Evolutionary conservation across 495 filamentous ascomycete species (phyloP).

Genomic region (Penicillium maclennaniae): DNA sequence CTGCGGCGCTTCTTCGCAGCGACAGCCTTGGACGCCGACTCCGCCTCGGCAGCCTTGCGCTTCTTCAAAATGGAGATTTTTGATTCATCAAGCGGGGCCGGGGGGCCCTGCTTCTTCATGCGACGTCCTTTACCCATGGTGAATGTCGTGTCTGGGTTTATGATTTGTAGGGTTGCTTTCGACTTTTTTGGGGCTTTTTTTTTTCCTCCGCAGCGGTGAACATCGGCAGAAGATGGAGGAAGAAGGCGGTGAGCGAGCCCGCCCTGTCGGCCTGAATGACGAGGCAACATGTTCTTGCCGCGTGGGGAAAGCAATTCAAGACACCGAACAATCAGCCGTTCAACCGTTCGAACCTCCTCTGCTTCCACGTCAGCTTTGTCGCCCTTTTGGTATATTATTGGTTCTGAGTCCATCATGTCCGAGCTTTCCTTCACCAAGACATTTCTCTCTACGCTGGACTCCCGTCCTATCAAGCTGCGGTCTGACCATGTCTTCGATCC

Average conservation of each 20-base stretch:
- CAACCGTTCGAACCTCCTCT: neutral
- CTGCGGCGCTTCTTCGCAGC: constrained; percentile 68
- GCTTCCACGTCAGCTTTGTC: neutral
- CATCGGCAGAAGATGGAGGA: constrained; percentile 28
- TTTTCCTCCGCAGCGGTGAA: constrained; percentile 34
- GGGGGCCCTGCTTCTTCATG: constrained; percentile 92
- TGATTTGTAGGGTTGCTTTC: constrained; percentile 11
- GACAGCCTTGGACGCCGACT: constrained; percentile 32
- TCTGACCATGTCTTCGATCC: constrained; percentile 85
- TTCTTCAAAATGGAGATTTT: constrained; percentile 70
- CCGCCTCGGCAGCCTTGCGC: constrained; percentile 63
- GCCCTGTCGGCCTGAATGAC: neutral
- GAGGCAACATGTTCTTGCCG: constrained; percentile 2
- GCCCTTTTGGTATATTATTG: neutral
- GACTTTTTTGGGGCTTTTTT: constrained; percentile 32
- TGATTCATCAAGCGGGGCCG: constrained; percentile 74
- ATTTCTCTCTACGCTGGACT: constrained; percentile 76
- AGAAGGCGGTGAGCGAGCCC: constrained; percentile 29
- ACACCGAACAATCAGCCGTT: neutral
- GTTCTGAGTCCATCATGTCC: constrained; percentile 54
- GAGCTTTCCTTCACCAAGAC: constrained; percentile 79
- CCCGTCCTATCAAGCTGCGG: constrained; percentile 68
- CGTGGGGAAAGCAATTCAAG: neutral
- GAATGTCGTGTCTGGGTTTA: constrained; percentile 22
- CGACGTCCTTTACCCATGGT: constrained; percentile 87